phyloP scores from a whole-genome alignment of 2,329 filamentous ascomycete genomes.

The Magnaporthiopsis poae region DNA sequence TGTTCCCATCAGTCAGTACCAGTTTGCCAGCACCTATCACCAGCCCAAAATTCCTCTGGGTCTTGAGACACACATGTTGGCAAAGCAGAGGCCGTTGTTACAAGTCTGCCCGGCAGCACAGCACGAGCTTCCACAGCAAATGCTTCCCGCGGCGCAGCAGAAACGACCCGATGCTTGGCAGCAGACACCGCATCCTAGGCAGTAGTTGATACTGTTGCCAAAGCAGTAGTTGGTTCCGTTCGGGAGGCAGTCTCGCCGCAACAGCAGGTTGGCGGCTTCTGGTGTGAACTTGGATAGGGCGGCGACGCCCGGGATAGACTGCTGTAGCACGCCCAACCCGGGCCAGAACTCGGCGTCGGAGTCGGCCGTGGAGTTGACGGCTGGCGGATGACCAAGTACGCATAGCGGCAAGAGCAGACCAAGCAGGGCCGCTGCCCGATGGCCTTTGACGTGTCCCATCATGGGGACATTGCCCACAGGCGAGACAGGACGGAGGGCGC shows the following conservation, averaged over 20 bases:
- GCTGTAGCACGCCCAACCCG: slow-evolving; percentile 7
- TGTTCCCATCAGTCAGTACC: neutral
- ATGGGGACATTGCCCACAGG: neutral
- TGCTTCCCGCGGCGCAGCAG: slow-evolving; percentile 20
- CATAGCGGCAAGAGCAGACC: neutral
- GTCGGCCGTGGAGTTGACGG: neutral
- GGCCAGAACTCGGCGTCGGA: neutral
- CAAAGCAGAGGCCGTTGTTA: slow-evolving; percentile 19
- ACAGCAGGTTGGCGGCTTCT: slow-evolving; percentile 12
- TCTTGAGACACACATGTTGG: slow-evolving; percentile 11
- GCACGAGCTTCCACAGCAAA: slow-evolving; percentile 23
- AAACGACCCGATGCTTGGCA: slow-evolving; percentile 16
- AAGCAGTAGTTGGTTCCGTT: slow-evolving; percentile 27
- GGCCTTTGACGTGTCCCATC: neutral
- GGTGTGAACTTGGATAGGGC: slow-evolving; percentile 14
- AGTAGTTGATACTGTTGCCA: slow-evolving; percentile 19
- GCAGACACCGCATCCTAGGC: slow-evolving; percentile 21
- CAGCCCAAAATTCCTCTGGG: neutral
- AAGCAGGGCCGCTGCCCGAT: neutral
- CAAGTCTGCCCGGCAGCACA: slow-evolving; percentile 22
- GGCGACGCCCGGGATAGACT: slow-evolving; percentile 13
- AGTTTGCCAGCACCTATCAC: neutral
- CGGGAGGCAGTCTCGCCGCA: slow-evolving; percentile 19
- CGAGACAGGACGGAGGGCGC: neutral
- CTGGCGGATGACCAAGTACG: neutral